Percentiles rank a stretch among this genome's conserved stretches.
phyloP scores from a whole-genome alignment of 768 basidiomycete genomes.

The Exidia glandulosa region DNA sequence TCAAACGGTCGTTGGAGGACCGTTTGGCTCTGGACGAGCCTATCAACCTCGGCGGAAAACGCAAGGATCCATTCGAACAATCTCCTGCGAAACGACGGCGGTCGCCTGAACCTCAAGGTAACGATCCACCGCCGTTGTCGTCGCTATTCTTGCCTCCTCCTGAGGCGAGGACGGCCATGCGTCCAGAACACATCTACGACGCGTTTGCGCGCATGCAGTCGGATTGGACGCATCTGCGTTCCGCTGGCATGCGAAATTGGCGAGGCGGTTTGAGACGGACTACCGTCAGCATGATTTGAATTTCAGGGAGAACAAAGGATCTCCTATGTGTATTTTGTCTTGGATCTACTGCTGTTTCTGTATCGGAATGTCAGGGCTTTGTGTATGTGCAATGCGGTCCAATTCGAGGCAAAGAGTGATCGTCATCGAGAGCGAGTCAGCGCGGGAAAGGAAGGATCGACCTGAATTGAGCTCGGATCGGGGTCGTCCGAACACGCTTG shows the following conservation, averaged over 20 bases:
- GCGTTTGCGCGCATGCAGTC: constrained; percentile 86
- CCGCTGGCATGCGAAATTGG: constrained; percentile 84
- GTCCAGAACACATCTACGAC: constrained; percentile 82
- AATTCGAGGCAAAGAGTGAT: too few species aligned
- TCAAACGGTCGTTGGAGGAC: constrained; percentile 71
- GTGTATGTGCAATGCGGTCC: not conserved
- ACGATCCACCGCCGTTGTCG: constrained; percentile 55
- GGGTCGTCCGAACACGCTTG: not conserved
- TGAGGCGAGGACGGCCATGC: constrained; percentile 65
- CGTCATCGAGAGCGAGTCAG: too few species aligned
- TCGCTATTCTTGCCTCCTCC: constrained; percentile 74
- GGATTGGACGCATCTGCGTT: constrained; percentile 69
- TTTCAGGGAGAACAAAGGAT: too few species aligned
- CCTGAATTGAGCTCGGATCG: not conserved
- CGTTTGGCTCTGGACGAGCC: constrained; percentile 56
- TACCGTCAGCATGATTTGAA: constrained; percentile 67
- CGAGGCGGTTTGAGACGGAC: constrained; percentile 75
- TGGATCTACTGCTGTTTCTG: too few species aligned
- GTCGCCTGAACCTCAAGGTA: constrained; percentile 44
- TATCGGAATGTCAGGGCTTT: not conserved
- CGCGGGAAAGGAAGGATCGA: not conserved
- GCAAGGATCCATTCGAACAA: constrained; percentile 41
- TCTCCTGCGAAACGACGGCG: constrained; percentile 41
- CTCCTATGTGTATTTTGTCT: too few species aligned
- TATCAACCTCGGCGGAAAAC: constrained; percentile 49